Evolutionary conservation across 2,329 filamentous ascomycete genomes (phyloP).

Genomic region (Xylaria hypoxylon): DNA sequence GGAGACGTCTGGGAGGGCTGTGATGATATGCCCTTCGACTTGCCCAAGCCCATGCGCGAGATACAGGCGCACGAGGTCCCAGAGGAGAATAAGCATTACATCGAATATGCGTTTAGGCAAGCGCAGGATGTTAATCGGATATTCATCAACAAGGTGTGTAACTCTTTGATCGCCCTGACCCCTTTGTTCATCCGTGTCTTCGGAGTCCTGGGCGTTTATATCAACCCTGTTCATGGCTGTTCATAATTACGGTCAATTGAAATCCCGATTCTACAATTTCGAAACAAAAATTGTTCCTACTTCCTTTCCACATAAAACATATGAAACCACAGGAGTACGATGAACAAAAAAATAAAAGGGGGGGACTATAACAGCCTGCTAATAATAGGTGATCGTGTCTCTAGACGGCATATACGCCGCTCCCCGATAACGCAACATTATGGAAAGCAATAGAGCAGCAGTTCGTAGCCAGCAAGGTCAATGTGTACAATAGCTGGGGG

Average conservation of each 20-base stretch:
- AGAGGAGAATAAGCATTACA: slow-evolving; percentile 50
- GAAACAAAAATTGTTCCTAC: background rate
- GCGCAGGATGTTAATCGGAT: slow-evolving; percentile 53
- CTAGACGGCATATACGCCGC: slow-evolving; percentile 51
- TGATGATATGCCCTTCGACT: slow-evolving; percentile 53
- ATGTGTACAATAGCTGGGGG: slow-evolving; percentile 53
- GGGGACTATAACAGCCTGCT: background rate
- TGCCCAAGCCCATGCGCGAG: slow-evolving; percentile 50
- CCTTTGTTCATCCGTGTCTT: background rate
- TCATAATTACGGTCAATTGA: background rate
- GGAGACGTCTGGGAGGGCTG: slow-evolving; percentile 52
- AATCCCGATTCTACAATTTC: too few species aligned
- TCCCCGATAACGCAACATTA: slow-evolving; percentile 50
- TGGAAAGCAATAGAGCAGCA: slow-evolving; percentile 51
- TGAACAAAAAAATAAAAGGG: background rate
- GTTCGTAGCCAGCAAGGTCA: slow-evolving; percentile 45
- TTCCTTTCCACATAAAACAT: background rate
- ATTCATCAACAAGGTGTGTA: slow-evolving; percentile 52
- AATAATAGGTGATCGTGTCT: slow-evolving; percentile 14
- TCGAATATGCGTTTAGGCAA: slow-evolving; percentile 53
- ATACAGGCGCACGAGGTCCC: slow-evolving; percentile 48
- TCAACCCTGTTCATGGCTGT: background rate
- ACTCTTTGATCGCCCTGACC: background rate
- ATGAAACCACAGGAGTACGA: background rate
- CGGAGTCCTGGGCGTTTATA: background rate